phyloP scores from a whole-genome alignment of 2,329 filamentous ascomycete species.

The Sphaceloma murrayae region DNA sequence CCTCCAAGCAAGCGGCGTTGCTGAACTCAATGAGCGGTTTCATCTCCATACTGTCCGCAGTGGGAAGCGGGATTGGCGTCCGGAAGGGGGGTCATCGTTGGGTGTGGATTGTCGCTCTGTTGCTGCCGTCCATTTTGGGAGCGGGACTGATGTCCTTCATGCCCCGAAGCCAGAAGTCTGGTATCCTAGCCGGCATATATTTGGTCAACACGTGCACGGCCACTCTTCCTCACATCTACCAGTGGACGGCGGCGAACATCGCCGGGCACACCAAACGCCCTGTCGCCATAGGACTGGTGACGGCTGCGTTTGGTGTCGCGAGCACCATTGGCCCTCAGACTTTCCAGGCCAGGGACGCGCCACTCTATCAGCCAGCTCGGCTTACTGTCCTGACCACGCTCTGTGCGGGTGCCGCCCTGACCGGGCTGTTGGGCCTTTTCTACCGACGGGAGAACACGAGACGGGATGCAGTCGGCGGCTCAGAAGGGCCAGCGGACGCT shows the following conservation, averaged over 20 bases:
- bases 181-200: constrained; percentile 29
- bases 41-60: constrained; percentile 44
- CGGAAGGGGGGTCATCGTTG: constrained; percentile 41
- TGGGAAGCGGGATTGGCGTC: constrained; percentile 41
- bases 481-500: background rate
- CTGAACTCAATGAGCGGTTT: constrained; percentile 48
- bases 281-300: constrained; percentile 41
- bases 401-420: constrained; percentile 3
- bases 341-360: constrained; percentile 28
- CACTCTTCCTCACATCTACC: constrained; percentile 27
- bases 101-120: constrained; percentile 32
- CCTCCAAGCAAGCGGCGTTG: constrained; percentile 38
- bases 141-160: constrained; percentile 23
- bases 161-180: constrained; percentile 35
- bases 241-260: constrained; percentile 37
- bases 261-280: constrained; percentile 64
- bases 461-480: background rate
- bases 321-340: constrained; percentile 32
- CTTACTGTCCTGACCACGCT: constrained; percentile 12
- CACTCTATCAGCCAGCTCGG: constrained; percentile 29
- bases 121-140: constrained; percentile 16
- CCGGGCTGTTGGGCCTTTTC: constrained; percentile 7
- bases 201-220: constrained; percentile 28
- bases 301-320: constrained; percentile 22
- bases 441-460: constrained; percentile 12